Base-by-base conservation (phyloP, 148 eudicot genomes). In the Polygonum maritimum region DNA sequence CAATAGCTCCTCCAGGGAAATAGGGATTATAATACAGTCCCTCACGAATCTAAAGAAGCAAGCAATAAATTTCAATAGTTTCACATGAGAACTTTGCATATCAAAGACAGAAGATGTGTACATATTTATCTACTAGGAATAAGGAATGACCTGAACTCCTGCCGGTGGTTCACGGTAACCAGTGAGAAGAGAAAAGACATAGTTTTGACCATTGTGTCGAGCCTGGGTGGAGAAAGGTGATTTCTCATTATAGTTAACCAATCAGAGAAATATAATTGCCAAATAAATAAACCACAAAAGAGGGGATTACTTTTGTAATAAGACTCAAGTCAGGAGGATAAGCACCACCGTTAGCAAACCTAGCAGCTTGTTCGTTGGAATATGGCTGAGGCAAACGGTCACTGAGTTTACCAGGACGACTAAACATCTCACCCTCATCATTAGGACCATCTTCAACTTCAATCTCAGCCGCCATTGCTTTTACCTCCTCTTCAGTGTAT, bases 261-360 rank as follows among this genome's bases (percentile, higher is more conserved):
- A 36, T 38, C 19, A 67, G 19, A 33, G 71, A 67, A 67, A 67
- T 15, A 38, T 67, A 14, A 5, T 14, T 67, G 44, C 44, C 44
- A 14, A 6, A 35, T 33, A 67, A 35, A 38, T 52, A 52, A 19
- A 48, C 5, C 75, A 48, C 26, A 76, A 77, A 73, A 41, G 48
- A 77, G 26, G 58, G 55, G 18, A 52, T 82, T 82, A 90, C 97
- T 83, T 92, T 95, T 76, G 98, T 89, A 45, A 95, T 90, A 54
- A 95, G 97, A 87, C 97, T 92, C 48, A 94, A 86, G 80, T 94
- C 98, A 47, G 98, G 98, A 84, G 98, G 98, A 80, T 94, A 94
- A 41, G 98, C 98, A 62, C 98, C 98, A 60, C 98, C 98, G 78
- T 94, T 94, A 48, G 98, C 97, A 87, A 94, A 94, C 85, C 97